Conservation (phyloP, 2,329 filamentous ascomycete species). For the Saccharata proteae region DNA sequence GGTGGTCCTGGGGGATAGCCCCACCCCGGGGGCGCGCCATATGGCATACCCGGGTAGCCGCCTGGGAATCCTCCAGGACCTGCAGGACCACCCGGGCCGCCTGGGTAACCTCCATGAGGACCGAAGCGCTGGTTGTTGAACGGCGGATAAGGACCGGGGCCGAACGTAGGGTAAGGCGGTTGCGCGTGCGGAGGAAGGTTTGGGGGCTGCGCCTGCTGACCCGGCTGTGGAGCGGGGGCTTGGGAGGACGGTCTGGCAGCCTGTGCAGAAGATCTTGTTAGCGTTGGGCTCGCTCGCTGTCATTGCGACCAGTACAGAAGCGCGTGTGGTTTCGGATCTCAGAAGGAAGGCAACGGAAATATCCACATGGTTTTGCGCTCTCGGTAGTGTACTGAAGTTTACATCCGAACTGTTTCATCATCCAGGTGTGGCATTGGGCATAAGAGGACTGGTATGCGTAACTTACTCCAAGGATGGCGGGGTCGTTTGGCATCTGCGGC, state of each 20-base stretch:
- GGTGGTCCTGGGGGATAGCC: constrained; percentile 63
- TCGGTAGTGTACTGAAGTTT: constrained; percentile 73
- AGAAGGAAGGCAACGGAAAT: constrained; percentile 99
- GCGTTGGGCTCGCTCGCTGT: constrained; percentile 1
- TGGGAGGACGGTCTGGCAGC: constrained; percentile 8
- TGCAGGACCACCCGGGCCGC: constrained; percentile 20
- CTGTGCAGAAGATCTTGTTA: constrained; percentile 3
- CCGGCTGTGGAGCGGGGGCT: constrained; percentile 17
- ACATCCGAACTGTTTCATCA: constrained; percentile 99
- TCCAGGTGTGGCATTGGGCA: constrained; percentile 20
- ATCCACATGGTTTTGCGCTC: constrained; percentile 94
- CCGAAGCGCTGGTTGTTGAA: constrained; percentile 37
- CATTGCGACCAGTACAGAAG: not conserved
- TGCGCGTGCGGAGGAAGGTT: constrained; percentile 17
- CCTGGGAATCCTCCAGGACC: constrained; percentile 40
- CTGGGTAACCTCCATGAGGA: constrained; percentile 33
- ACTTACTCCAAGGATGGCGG: constrained; percentile 95
- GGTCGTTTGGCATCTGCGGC: constrained; percentile 78
- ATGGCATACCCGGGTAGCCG: constrained; percentile 65
- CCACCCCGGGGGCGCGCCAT: constrained; percentile 67
- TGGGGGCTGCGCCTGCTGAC: constrained; percentile 24
- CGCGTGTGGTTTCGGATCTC: constrained; percentile 33
- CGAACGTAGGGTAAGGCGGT: constrained; percentile 11
- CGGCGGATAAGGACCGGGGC: constrained; percentile 28
- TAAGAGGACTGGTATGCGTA: constrained; percentile 7